Evolutionary conservation across 306 rosid species (phyloP), one percentile per base, ranked within the genome.

Genomic region (Hylodesmum podocarpum): DNA sequence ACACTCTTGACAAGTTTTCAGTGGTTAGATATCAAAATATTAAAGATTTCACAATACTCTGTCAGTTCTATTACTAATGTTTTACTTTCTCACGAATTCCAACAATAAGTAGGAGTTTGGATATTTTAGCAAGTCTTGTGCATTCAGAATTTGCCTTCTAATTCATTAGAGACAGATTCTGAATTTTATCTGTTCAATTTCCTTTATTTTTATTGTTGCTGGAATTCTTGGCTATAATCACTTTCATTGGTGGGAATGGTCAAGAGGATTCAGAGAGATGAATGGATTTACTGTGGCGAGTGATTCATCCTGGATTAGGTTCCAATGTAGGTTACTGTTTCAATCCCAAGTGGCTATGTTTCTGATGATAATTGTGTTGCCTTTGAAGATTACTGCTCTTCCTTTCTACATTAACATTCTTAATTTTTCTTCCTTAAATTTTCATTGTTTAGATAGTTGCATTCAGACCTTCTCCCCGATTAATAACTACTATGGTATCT

Each of bases 241-340:
- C 94, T 63, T 92, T 95, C 67, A 88, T 92, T 73, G 97, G 98
- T 44, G 97, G 96, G 51, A 87, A 41, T 75, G 96, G 87, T 80
- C 82, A 85, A 66, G 97, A 95, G 79, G 93, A 90, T 77, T 92
- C 95, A 50, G 91, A 92, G 71, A 77, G 59, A 27, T 95, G 97
- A 21, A 89, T 89, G 96, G 97, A 90, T 70, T 75, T 87, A 63
- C 87, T 92, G 97, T 92, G 99, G 99, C 97, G 90, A 83, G 88
- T 92, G 51, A 90, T 92, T 84, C 93, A 90, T 81, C 97, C 97
- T 49, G 92, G 91, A 72, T 80, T 87, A 72, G 88, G 87, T 57
- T 82, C 96, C 66, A 92, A 95, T 77, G 99, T 95, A 82, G 40
- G 87, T 54, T 22, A 61, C 33, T 71, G 14, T 59, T 71, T 64